Base-by-base conservation (phyloP, 768 basidiomycete species). In the Steccherinum ochraceum region DNA sequence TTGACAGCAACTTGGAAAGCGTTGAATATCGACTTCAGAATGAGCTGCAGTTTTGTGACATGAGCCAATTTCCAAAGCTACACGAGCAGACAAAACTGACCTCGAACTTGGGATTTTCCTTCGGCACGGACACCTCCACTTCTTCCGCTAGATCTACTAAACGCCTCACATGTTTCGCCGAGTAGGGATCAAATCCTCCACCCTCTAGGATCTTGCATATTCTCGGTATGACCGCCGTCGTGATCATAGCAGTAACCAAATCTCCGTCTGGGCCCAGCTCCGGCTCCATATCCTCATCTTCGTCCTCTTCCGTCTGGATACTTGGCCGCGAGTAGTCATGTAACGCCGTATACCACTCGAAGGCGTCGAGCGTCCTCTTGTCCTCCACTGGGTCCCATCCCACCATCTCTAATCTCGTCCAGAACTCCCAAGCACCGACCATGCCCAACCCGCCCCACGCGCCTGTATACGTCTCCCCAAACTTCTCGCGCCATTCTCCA, bases 371-470 rank as follows among this genome's bases (percentile, higher is more conserved):
- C 58, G 74, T 80, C 43, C 70, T 66, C 4, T 70, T 57, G 52
- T 77, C 92, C 70, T 87, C 78, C 20, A 94, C 73, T 43, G 88
- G 90, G 64, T 93, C 81, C 94, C 94, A 96, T 3, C 85, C 88
- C 11, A 91, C 69, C 55, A 84, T 75, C 69, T 97, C 93, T 51
- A 92, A 70, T 50, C 92, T 74, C n/a, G 81, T 81, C 90, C 91
- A 94, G 64, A 93, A 95, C 66, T 93, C 93, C 92, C 93, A 95
- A 45, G 89, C 89, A 46, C 84, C 84, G 1, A 94, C 83, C 40
- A 93, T 76, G 0, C 86, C 91, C 49, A 94, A 71, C 3, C 93
- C 89, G 44, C 93, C 93, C 75, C 89, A 97, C 3, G 94, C 94
- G 35, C 87, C 84, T 2, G 76, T 70, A 68, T 95, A 97, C 52